phyloP scores from a whole-genome alignment of 116 monocot species.

The Phalaenopsis hybrid region DNA sequence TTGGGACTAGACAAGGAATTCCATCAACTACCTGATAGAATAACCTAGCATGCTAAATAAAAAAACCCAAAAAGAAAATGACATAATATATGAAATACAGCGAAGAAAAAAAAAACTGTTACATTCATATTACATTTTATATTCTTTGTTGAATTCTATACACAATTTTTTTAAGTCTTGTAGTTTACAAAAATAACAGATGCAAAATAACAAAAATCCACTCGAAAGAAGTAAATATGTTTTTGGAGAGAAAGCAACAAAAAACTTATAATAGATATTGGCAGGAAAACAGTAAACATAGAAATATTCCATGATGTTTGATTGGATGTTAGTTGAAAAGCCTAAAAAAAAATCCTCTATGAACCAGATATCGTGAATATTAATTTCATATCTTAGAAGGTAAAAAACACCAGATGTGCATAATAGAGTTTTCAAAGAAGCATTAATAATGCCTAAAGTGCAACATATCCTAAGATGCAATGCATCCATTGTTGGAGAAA shows the following conservation, averaged over 20 bases:
- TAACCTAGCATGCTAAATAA: neutral
- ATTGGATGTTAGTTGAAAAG: neutral
- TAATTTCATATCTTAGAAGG: neutral
- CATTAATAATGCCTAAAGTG: neutral
- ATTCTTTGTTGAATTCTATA: neutral
- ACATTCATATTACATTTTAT: neutral
- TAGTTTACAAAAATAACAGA: neutral
- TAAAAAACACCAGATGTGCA: neutral
- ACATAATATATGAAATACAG: neutral
- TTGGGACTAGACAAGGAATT: conserved; percentile 69
- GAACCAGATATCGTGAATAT: neutral
- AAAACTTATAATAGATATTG: neutral
- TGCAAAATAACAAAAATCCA: neutral
- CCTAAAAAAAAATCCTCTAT: neutral
- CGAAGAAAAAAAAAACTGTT: neutral
- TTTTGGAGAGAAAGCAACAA: neutral
- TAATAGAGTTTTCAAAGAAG: neutral
- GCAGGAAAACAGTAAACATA: neutral
- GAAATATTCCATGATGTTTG: neutral
- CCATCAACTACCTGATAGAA: conserved; percentile 54
- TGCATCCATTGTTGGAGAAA: neutral
- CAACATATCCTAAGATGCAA: neutral
- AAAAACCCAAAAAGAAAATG: neutral
- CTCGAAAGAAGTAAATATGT: neutral
- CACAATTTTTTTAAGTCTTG: neutral